Conservation (phyloP, 768 basidiomycete species). For the Phaeolepiota aurea region DNA sequence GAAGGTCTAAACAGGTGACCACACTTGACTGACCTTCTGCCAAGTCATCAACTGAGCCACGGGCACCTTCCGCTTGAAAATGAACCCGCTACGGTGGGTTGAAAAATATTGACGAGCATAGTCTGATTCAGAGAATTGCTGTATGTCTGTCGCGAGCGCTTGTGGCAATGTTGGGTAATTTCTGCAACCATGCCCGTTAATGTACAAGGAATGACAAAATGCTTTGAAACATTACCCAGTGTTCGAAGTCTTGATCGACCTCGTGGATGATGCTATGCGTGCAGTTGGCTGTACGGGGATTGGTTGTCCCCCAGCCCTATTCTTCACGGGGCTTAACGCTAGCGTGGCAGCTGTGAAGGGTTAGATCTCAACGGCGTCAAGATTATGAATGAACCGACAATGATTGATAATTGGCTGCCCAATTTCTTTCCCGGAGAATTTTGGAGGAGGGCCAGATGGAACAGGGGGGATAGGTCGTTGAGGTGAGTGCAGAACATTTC, state of each 20-base stretch:
- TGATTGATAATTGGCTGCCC: constrained; percentile 63
- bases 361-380: constrained; percentile 6
- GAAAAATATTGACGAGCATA: constrained; percentile 88
- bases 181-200: constrained; percentile 30
- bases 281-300: constrained; percentile 43
- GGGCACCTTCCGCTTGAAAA: constrained; percentile 75
- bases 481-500: constrained; percentile 31
- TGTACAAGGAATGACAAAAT: constrained; percentile 5
- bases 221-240: constrained; percentile 44
- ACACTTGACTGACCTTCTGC: constrained; percentile 64
- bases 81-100: constrained; percentile 82
- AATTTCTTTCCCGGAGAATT: constrained; percentile 51
- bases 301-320: constrained; percentile 50
- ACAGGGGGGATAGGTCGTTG: constrained; percentile 32
- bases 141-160: constrained; percentile 77
- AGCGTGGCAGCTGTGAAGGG: constrained; percentile 56
- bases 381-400: constrained; percentile 30
- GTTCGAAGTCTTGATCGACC: constrained; percentile 38
- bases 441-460: constrained; percentile 18
- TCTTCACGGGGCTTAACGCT: constrained; percentile 71
- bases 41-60: constrained; percentile 85
- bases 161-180: constrained; percentile 72
- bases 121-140: constrained; percentile 79
- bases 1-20: constrained; percentile 1
- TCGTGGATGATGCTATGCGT: constrained; percentile 14